Evolutionary conservation across 352 stramenopile species (phyloP).

Genomic region (Phytophthora pinifolia): DNA sequence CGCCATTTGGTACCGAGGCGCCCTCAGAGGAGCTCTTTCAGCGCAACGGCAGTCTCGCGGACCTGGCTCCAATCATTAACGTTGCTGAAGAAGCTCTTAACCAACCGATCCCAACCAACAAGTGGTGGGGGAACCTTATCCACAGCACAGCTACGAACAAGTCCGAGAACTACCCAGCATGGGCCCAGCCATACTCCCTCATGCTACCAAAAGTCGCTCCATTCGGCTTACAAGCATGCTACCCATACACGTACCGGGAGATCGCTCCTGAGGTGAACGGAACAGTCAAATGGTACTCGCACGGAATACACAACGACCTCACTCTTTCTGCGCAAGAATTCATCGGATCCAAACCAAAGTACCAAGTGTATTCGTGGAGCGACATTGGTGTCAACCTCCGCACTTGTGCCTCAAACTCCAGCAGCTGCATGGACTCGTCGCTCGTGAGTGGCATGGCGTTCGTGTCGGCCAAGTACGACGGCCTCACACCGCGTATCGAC

Average conservation of each 20-base stretch:
- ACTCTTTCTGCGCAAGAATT: constrained; percentile 53
- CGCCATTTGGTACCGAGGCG: constrained; percentile 35
- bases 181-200: constrained; percentile 59
- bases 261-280: constrained; percentile 37
- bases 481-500: constrained; percentile 51
- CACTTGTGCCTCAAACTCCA: constrained; percentile 35
- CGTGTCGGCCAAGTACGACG: constrained; percentile 58
- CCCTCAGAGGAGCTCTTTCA: constrained; percentile 44
- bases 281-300: constrained; percentile 49
- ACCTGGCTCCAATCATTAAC: constrained; percentile 50
- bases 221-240: constrained; percentile 46
- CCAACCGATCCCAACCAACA: constrained; percentile 61
- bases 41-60: constrained; percentile 34
- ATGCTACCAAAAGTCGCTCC: constrained; percentile 38
- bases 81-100: constrained; percentile 37
- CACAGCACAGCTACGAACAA: constrained; percentile 36
- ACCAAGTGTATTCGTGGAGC: constrained; percentile 58
- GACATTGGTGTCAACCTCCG: constrained; percentile 60
- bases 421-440: constrained; percentile 52
- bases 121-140: constrained; percentile 75
- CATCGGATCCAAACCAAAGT: constrained; percentile 29
- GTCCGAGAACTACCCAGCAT: constrained; percentile 42
- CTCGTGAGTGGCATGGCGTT: constrained; percentile 79
- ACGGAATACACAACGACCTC: constrained; percentile 56
- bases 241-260: constrained; percentile 49